Evolutionary conservation across 2,329 filamentous ascomycete genomes (phyloP), one percentile per base, ranked within the genome.

Genomic region (Colletotrichum eleusines): DNA sequence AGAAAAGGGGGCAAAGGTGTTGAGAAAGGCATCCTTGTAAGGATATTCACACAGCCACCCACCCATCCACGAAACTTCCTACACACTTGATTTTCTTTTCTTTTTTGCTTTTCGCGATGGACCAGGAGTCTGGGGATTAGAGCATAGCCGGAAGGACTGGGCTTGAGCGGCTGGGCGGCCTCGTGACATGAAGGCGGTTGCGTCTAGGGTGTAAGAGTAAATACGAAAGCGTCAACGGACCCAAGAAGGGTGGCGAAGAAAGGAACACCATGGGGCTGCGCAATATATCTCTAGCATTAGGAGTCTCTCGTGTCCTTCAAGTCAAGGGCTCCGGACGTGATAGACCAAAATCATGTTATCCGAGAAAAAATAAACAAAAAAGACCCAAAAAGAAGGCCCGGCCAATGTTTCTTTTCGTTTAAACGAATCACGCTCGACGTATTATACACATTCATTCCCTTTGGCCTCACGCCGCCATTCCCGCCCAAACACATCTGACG

Each of bases 11-110:
- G 53, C 14, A 35, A 66, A 57, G 53, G 28, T 38, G 38, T 12
- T 28, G 28, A 44, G 61, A 51, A 54, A 18, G 66, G 69, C 69
- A 66, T 70, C 70, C 42, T 72, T 55, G 70, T 55, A 46, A 62
- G 64, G 54, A 66, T 61, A 66, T 63, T 33, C 58, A 63, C 44
- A 54, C 57, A 46, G 51, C 16, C 23, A 26, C 5, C 46, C 12
- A 62, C 58, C 42, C 40, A 42, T 8, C 20, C 7, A 44, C 57
- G 4, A 26, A 70, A 57, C 55, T 35, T 63, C 53, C 23, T 44
- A 58, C 58, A 42, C 31, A 44, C 54, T 69, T 28, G 31, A 18
- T 14, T 8, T 26, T 26, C 18, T 6, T 7, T 6, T 16, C 7
- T 42, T 42, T 42, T 42, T 40, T 23, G 11, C 20, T 40, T 28